Evolutionary conservation across 2,329 filamentous ascomycete species (phyloP).

Genomic region (Claviceps maximensis): DNA sequence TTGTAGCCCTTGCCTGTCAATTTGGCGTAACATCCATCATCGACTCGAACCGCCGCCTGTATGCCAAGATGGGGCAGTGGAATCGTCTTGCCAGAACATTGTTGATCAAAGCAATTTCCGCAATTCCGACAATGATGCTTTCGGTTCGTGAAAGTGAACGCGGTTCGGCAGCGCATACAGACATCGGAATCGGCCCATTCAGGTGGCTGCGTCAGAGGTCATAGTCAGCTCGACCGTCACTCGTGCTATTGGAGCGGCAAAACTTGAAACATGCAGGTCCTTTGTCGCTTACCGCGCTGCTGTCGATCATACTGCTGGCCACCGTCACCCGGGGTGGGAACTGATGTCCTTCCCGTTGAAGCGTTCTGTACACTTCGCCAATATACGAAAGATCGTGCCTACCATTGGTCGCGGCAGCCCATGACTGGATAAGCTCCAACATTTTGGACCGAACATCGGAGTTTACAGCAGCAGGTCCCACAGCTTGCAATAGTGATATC

Average conservation of each 20-base stretch:
- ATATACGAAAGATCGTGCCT: constrained; percentile 76
- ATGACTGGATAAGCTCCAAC: constrained; percentile 82
- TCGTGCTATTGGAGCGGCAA: not conserved
- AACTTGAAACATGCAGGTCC: not conserved
- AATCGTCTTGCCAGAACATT: constrained; percentile 81
- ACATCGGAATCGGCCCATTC: constrained; percentile 98
- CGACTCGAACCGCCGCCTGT: constrained; percentile 77
- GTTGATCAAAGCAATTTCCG: constrained; percentile 91
- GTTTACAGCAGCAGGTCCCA: constrained; percentile 62
- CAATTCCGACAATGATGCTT: constrained; percentile 98
- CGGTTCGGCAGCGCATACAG: constrained; percentile 91
- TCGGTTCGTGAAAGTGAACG: constrained; percentile 94
- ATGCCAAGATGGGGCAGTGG: constrained; percentile 90
- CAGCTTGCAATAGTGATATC: constrained; percentile 74
- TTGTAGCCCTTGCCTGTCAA: constrained; percentile 55
- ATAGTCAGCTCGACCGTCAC: not conserved
- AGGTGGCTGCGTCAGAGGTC: constrained; percentile 49
- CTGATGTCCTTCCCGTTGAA: constrained; percentile 74
- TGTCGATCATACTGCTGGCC: constrained; percentile 95
- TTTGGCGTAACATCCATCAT: constrained; percentile 89
- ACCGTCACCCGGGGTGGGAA: constrained; percentile 82
- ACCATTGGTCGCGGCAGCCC: constrained; percentile 81
- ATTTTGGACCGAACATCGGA: constrained; percentile 80
- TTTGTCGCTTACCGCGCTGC: constrained; percentile 57
- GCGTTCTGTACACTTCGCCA: constrained; percentile 66